These are phyloP conservation scores for Stachybotrys echinatus DNA, from an alignment of 2,329 filamentous ascomycete genomes.

Conservation along the genomic window DNA sequence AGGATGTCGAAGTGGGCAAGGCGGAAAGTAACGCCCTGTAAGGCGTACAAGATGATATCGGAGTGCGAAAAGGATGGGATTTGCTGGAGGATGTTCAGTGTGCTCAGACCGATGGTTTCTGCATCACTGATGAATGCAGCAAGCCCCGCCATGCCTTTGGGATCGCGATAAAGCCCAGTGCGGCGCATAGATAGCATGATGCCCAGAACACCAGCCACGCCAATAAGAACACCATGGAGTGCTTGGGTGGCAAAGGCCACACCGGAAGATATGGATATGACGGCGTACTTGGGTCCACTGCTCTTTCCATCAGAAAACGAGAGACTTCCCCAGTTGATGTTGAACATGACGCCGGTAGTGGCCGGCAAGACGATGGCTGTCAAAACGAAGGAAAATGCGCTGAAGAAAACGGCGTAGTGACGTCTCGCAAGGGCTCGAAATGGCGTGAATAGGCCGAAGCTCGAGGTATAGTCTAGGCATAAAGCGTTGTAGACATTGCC, in stretches of 20 bases:
- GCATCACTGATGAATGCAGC: neutral
- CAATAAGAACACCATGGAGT: neutral
- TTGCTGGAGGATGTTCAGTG: neutral
- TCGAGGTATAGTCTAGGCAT: slow-evolving; percentile 2
- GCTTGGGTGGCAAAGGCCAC: neutral
- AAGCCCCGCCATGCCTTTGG: neutral
- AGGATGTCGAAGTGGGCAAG: neutral
- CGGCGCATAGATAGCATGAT: neutral
- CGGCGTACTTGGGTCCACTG: neutral
- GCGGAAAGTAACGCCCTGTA: neutral
- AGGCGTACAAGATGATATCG: neutral
- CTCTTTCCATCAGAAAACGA: neutral
- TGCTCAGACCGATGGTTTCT: neutral
- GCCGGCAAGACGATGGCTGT: slow-evolving; percentile 1
- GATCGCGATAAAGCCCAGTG: neutral
- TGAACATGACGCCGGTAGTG: neutral
- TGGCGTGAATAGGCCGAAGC: neutral
- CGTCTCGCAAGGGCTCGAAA: neutral
- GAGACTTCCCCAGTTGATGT: slow-evolving; percentile 1
- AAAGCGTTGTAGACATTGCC: slow-evolving; percentile 2
- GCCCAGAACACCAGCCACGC: neutral
- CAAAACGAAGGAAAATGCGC: neutral
- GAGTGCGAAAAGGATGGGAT: neutral
- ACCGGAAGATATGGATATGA: neutral
- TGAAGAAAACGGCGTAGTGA: neutral